Conservation (phyloP, 345 rosid species). For the Excoecaria agallocha region DNA sequence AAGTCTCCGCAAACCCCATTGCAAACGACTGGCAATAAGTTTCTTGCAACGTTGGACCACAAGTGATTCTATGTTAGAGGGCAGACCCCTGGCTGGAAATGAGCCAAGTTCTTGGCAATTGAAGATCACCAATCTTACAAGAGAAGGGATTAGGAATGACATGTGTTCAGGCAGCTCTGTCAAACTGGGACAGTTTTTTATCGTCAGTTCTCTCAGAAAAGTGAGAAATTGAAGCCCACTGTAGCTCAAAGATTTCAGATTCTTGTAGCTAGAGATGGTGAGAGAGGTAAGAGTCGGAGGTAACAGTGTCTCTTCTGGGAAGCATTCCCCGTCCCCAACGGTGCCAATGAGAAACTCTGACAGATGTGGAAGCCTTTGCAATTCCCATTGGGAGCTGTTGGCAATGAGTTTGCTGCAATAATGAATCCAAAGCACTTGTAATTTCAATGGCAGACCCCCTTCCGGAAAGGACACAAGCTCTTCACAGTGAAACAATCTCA, state of each 20-base stretch:
- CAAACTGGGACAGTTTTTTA: not conserved
- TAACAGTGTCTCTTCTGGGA: slow-evolving; percentile 10
- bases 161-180: not conserved
- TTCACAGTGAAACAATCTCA: slow-evolving; percentile 1
- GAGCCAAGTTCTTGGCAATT: slow-evolving; percentile 5
- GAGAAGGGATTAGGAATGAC: not conserved
- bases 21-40: not conserved
- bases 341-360: slow-evolving; percentile 2
- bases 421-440: slow-evolving; percentile 5
- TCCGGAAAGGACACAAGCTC: slow-evolving; percentile 19
- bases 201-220: slow-evolving; percentile 4
- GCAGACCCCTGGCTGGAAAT: not conserved
- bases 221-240: slow-evolving; percentile 2
- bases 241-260: slow-evolving; percentile 2
- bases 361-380: slow-evolving; percentile 15
- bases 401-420: slow-evolving; percentile 17
- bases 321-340: not conserved
- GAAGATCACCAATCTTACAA: slow-evolving; percentile 7
- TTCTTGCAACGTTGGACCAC: not conserved
- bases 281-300: slow-evolving; percentile 18
- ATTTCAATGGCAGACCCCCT: slow-evolving; percentile 18
- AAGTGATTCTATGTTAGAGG: not conserved
- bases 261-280: slow-evolving; percentile 6
- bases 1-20: not conserved
- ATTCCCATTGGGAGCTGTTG: slow-evolving; percentile 4